Percentiles rank a stretch among this genome's conserved stretches.
Conservation (phyloP, 2,329 filamentous ascomycete species). For the Aspergillus piperis region DNA sequence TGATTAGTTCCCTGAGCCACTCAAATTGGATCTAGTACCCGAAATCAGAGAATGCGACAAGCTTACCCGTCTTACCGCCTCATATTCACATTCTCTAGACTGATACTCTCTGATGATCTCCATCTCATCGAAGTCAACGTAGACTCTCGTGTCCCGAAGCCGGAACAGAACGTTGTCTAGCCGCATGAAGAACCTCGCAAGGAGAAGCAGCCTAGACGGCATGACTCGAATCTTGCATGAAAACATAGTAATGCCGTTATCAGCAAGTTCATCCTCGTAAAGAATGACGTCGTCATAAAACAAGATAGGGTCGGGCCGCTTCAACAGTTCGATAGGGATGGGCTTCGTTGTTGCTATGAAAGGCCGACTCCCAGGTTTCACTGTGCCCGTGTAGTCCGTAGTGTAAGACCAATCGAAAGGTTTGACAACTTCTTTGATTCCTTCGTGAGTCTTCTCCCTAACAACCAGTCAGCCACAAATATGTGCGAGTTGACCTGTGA, state of each 20-base stretch:
- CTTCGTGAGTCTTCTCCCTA: slow-evolving; percentile 76
- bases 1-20: not conserved
- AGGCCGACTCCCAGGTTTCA: slow-evolving; percentile 42
- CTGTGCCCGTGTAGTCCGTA: slow-evolving; percentile 78
- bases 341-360: slow-evolving; percentile 52
- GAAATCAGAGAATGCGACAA: not conserved
- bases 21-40: not conserved
- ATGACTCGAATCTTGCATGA: slow-evolving; percentile 93
- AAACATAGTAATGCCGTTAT: slow-evolving; percentile 90
- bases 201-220: slow-evolving; percentile 80
- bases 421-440: slow-evolving; percentile 90
- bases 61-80: slow-evolving; percentile 70
- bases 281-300: slow-evolving; percentile 97
- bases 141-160: slow-evolving; percentile 86
- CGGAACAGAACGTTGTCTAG: slow-evolving; percentile 87
- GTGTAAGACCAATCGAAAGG: slow-evolving; percentile 99
- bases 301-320: slow-evolving; percentile 85
- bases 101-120: slow-evolving; percentile 88
- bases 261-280: slow-evolving; percentile 96
- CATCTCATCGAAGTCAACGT: slow-evolving; percentile 79
- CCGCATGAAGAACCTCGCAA: slow-evolving; percentile 87
- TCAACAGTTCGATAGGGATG: slow-evolving; percentile 85
- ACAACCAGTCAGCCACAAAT: slow-evolving; percentile 42
- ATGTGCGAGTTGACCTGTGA: not conserved
- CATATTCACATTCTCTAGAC: slow-evolving; percentile 79